Conservation (phyloP, 106 monocot species). For the Narthecium ossifragum region DNA sequence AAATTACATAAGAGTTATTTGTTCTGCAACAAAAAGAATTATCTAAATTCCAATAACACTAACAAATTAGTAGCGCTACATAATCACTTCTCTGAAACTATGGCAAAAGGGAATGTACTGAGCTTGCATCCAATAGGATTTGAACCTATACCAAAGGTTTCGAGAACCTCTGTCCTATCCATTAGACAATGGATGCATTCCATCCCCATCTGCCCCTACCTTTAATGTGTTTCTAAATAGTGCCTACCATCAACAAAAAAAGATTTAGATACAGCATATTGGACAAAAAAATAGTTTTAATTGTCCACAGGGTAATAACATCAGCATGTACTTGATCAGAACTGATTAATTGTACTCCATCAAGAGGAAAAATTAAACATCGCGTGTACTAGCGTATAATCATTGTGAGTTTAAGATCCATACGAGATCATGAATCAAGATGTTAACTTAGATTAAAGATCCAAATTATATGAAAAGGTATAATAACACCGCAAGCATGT, state of each 20-base stretch:
- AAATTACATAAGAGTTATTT: no score
- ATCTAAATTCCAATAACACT: no score
- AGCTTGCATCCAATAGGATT: conserved; percentile 2
- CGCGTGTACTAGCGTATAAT: no score
- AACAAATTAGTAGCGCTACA: no score
- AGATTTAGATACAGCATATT: neutral
- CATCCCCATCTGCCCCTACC: neutral
- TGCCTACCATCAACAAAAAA: neutral
- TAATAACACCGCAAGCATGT: no score
- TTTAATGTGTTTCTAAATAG: neutral
- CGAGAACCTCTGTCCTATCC: conserved; percentile 11
- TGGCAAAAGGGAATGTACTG: neutral
- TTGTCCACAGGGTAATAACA: neutral
- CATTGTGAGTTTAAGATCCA: no score
- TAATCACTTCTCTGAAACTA: neutral
- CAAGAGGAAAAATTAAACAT: neutral
- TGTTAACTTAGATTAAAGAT: no score
- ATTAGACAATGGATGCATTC: conserved; percentile 13
- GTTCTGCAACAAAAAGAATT: no score
- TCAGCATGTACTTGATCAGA: neutral
- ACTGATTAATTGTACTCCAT: neutral
- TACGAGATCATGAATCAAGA: no score
- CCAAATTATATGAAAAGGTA: no score
- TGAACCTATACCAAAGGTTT: conserved; percentile 12
- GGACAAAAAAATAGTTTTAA: neutral